Base-by-base conservation (phyloP, 495 filamentous ascomycete genomes). In the Daldinia grandis region DNA sequence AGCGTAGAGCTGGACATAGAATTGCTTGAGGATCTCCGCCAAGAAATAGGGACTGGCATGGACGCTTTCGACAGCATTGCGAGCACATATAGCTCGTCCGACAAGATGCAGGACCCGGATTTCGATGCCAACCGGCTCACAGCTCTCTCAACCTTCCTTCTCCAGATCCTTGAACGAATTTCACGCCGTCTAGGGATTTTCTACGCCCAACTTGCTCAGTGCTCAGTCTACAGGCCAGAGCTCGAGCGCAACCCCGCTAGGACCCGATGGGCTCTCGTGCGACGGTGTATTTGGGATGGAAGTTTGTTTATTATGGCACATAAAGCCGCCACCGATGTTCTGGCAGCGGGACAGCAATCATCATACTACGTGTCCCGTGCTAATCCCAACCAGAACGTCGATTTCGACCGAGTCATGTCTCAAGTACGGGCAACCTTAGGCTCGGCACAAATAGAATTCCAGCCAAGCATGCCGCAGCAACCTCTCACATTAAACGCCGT, bases 31-130 rank as follows among this genome's bases (percentile, higher is more conserved):
- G 81, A 84, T 53, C 78, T 86, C 21, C 81, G 82, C 5, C 81
- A 83, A 58, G 83, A 86, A 67, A 79, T 81, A 1, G 83, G 81
- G 54, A 76, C 75, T 25, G 82, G 83, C 55, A 85, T 86, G 82
- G 82, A 85, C 64, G 82, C 82, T 2, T 86, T 85, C 21, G 83
- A 81, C 21, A 76, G 77, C 54, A 72, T 82, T 49, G 78, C 78
- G 61, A 71, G 65, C 42, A 66, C 78, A 61, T 70, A 73, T 44
- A 35, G 42, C 2, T 63, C 59, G 12, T 25, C 38, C 38, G 75
- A 79, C 38, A 59, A 56, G 49, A 62, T 53, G 35, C 60, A 61
- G 24, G 72, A 72, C 21, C 64, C 64, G 0, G 72, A 74, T 40
- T 55, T 72, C 8, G 68, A 71, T 3, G 49, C 67, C 28, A 71